Evolutionary conservation across 768 basidiomycete species (phyloP).

Genomic region (Fomitopsis serialis): DNA sequence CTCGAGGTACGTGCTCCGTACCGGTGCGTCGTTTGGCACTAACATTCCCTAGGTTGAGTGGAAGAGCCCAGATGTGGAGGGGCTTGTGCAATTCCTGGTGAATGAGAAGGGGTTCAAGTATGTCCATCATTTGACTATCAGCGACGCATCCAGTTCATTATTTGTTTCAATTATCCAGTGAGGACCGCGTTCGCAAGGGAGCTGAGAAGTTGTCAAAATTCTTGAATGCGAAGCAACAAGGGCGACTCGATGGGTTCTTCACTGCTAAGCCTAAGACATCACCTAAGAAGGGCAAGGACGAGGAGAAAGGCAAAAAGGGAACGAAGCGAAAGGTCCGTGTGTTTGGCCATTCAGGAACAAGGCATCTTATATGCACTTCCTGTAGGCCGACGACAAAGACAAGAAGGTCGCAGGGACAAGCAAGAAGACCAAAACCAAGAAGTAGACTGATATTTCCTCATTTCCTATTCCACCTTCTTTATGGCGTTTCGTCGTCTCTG

Average conservation of each 20-base stretch:
- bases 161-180: slow-evolving; percentile 41
- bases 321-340: slow-evolving; percentile 48
- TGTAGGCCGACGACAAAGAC: slow-evolving; percentile 26
- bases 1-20: slow-evolving; percentile 55
- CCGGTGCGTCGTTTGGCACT: not conserved
- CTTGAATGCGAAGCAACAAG: slow-evolving; percentile 89
- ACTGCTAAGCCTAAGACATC: slow-evolving; percentile 57
- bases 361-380: not conserved
- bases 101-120: slow-evolving; percentile 97
- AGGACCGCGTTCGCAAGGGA: slow-evolving; percentile 93
- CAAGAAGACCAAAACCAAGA: slow-evolving; percentile 40
- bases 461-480: not conserved
- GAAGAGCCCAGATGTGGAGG: slow-evolving; percentile 89
- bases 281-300: slow-evolving; percentile 41
- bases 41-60: slow-evolving; percentile 69
- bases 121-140: slow-evolving; percentile 21
- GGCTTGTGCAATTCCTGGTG: slow-evolving; percentile 89
- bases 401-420: slow-evolving; percentile 24
- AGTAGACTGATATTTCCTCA: slow-evolving; percentile 15
- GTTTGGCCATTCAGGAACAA: not conserved
- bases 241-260: slow-evolving; percentile 95
- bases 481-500: not conserved
- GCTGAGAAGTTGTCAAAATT: slow-evolving; percentile 89
- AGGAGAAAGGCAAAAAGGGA: slow-evolving; percentile 30
- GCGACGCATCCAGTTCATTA: not conserved